Conservation (phyloP, 2,329 filamentous ascomycete genomes). For the Epicoccum nigrum region DNA sequence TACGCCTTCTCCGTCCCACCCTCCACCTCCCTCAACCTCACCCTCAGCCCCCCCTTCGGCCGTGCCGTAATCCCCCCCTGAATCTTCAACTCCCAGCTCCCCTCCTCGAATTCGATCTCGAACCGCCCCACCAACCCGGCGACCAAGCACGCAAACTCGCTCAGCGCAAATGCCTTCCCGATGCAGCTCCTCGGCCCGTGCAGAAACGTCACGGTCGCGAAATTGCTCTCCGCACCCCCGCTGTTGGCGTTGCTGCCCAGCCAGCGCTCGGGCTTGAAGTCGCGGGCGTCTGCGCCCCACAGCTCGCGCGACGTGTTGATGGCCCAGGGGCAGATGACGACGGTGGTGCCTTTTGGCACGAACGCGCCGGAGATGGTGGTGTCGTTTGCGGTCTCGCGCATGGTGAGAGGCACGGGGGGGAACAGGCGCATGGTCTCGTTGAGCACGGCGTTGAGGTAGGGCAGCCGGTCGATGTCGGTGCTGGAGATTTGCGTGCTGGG, state of each 20-base stretch:
- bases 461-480: slow-evolving; percentile 71
- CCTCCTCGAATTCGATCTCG: slow-evolving; percentile 69
- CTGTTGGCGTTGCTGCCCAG: slow-evolving; percentile 59
- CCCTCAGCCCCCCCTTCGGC: slow-evolving; percentile 73
- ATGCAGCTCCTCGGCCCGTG: slow-evolving; percentile 89
- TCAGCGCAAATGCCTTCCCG: slow-evolving; percentile 77
- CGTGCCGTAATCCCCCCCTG: slow-evolving; percentile 73
- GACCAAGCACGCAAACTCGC: slow-evolving; percentile 83
- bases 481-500: slow-evolving; percentile 54
- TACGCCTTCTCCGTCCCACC: slow-evolving; percentile 6
- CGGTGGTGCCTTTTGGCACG: slow-evolving; percentile 72
- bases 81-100: slow-evolving; percentile 63
- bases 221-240: slow-evolving; percentile 78
- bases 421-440: slow-evolving; percentile 77
- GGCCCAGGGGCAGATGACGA: slow-evolving; percentile 70
- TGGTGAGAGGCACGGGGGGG: slow-evolving; percentile 72
- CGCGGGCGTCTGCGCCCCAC: slow-evolving; percentile 77
- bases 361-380: slow-evolving; percentile 68
- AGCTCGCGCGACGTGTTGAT: slow-evolving; percentile 71
- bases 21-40: slow-evolving; percentile 62
- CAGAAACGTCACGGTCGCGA: slow-evolving; percentile 79
- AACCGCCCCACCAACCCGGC: slow-evolving; percentile 80
- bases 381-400: slow-evolving; percentile 68
- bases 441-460: slow-evolving; percentile 77
- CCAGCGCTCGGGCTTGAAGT: slow-evolving; percentile 76